Conservation (phyloP, 805 yeast species). For the Myxozyma kluyveri region DNA sequence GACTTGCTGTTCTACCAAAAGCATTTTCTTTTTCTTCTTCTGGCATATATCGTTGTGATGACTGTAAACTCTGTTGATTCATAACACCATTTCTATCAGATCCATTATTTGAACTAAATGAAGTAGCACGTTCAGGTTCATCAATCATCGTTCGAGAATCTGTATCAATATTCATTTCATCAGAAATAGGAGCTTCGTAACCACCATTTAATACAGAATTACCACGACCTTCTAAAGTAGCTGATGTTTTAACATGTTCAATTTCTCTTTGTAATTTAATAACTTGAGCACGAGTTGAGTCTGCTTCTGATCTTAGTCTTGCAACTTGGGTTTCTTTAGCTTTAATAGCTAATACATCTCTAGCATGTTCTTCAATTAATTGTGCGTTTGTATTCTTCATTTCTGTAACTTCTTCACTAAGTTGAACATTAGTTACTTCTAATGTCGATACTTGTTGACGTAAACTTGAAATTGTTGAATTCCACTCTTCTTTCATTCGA, state of each 20-base stretch:
- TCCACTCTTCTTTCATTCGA: constrained; percentile 53
- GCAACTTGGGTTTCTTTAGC: constrained; percentile 68
- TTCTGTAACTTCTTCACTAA: constrained; percentile 39
- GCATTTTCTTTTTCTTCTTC: constrained; percentile 25
- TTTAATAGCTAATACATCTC: constrained; percentile 51
- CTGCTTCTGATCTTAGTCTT: constrained; percentile 61
- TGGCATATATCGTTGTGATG: not conserved
- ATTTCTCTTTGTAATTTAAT: constrained; percentile 42
- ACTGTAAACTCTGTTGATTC: too few species aligned
- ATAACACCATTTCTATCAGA: too few species aligned
- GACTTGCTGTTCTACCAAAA: constrained; percentile 1
- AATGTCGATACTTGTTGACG: constrained; percentile 37
- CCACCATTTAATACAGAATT: not conserved
- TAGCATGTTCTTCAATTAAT: constrained; percentile 51
- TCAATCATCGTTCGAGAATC: too few species aligned
- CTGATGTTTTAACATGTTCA: constrained; percentile 40
- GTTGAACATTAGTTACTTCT: constrained; percentile 36
- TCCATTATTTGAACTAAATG: not conserved
- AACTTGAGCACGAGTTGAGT: constrained; percentile 52
- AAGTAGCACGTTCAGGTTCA: too few species aligned
- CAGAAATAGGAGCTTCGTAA: too few species aligned
- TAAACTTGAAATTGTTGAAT: constrained; percentile 38
- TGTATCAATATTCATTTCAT: not conserved
- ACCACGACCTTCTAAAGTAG: constrained; percentile 3
- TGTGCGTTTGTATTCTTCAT: constrained; percentile 38